Percentiles rank a stretch among this genome's conserved stretches.
Conservation (phyloP, 371 early-diverging fungal species). For the Mycotypha africana region DNA sequence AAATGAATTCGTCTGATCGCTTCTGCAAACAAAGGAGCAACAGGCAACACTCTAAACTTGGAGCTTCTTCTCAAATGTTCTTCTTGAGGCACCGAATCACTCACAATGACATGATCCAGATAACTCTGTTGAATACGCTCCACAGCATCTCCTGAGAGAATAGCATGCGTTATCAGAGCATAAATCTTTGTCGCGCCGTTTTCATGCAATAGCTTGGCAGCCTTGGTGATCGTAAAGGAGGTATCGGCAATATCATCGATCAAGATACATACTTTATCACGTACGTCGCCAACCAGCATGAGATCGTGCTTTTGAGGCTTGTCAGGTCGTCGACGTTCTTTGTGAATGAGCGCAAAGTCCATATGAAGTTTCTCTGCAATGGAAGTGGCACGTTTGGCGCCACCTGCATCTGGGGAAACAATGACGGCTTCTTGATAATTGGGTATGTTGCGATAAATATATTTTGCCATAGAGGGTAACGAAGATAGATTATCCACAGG, state of each 20-base stretch:
- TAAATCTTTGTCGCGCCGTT: constrained; percentile 87
- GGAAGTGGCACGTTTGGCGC: constrained; percentile 88
- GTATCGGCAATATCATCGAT: constrained; percentile 98
- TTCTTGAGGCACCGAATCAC: constrained; percentile 88
- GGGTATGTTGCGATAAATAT: constrained; percentile 81
- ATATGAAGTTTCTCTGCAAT: constrained; percentile 81
- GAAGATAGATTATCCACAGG: constrained; percentile 96
- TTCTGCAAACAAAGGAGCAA: constrained; percentile 88
- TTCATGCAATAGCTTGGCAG: constrained; percentile 79
- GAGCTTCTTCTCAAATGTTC: constrained; percentile 58
- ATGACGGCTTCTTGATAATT: constrained; percentile 83
- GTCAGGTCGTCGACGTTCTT: constrained; percentile 60
- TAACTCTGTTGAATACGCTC: constrained; percentile 70
- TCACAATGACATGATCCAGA: constrained; percentile 78
- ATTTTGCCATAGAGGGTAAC: constrained; percentile 85
- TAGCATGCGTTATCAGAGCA: constrained; percentile 88
- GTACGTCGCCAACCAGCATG: constrained; percentile 93
- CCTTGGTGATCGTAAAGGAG: constrained; percentile 83
- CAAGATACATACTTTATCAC: constrained; percentile 73
- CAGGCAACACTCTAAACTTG: constrained; percentile 78
- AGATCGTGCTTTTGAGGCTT: constrained; percentile 58
- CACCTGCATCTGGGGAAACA: constrained; percentile 96
- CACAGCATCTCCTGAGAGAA: constrained; percentile 83
- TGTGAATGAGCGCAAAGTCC: constrained; percentile 90
- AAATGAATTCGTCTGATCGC: constrained; percentile 94